phyloP scores from a whole-genome alignment of 2,329 filamentous ascomycete species.

The Hymenoscyphus infarciens region DNA sequence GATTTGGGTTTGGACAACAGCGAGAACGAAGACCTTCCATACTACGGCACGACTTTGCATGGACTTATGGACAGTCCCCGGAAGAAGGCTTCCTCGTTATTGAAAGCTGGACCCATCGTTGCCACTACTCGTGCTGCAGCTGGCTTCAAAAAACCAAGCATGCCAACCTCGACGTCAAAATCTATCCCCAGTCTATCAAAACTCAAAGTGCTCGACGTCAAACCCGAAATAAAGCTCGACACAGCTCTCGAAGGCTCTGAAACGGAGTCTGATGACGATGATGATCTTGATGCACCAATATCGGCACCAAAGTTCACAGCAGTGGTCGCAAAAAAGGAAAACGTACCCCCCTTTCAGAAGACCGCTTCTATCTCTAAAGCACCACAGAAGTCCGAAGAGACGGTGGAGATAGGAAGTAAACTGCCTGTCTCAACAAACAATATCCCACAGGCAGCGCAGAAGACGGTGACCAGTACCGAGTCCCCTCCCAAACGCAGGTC shows the following conservation, averaged over 20 bases:
- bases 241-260: background rate
- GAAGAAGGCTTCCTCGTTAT: constrained; percentile 32
- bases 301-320: constrained; percentile 22
- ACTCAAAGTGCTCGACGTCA: background rate
- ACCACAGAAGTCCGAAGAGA: background rate
- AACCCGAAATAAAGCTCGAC: background rate
- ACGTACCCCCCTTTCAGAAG: background rate
- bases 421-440: background rate
- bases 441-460: background rate
- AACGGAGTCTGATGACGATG: constrained; percentile 27
- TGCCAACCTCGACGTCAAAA: constrained; percentile 16
- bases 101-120: constrained; percentile 23
- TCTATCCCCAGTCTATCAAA: background rate
- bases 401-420: background rate
- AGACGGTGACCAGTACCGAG: background rate
- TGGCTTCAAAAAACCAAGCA: constrained; percentile 29
- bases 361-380: background rate
- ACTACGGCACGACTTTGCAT: constrained; percentile 40
- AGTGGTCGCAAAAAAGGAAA: constrained; percentile 4
- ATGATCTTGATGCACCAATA: constrained; percentile 32
- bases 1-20: constrained; percentile 31
- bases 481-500: background rate
- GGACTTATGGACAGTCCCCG: constrained; percentile 43
- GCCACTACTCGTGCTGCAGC: constrained; percentile 34
- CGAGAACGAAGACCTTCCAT: constrained; percentile 32